These are phyloP conservation scores for Lophiotrema nucula DNA, from an alignment of 495 filamentous ascomycete species.

Conservation along the genomic window DNA sequence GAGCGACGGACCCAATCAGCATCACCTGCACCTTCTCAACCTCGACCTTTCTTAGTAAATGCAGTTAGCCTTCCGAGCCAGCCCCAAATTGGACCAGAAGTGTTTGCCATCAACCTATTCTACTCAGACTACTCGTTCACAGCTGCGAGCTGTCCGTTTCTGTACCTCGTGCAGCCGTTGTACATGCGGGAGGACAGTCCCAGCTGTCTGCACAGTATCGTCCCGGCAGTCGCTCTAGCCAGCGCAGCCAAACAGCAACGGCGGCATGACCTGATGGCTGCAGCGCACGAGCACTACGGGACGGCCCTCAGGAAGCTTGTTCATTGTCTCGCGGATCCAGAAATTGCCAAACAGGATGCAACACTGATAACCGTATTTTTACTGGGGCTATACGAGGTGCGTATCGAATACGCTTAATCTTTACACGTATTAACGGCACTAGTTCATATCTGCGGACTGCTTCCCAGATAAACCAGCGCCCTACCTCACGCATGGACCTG, in stretches of 20 bases:
- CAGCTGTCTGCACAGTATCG: conserved; percentile 2
- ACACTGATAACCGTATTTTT: conserved; percentile 10
- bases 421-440: neutral
- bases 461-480: neutral
- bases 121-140: conserved; percentile 14
- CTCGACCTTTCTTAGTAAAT: neutral
- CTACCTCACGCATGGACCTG: neutral
- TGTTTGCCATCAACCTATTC: conserved; percentile 9
- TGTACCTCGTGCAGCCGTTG: conserved; percentile 2
- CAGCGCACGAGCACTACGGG: conserved; percentile 9
- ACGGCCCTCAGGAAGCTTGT: conserved; percentile 6
- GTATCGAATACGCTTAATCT: neutral
- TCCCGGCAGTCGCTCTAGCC: conserved; percentile 12
- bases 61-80: conserved; percentile 1
- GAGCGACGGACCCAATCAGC: neutral
- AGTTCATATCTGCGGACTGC: conserved; percentile 8
- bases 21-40: neutral
- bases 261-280: conserved; percentile 11
- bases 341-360: conserved; percentile 6
- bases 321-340: neutral
- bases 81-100: conserved; percentile 8
- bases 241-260: conserved; percentile 4
- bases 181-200: neutral
- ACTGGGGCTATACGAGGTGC: conserved; percentile 10
- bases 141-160: conserved; percentile 2